Base-by-base conservation (phyloP, 139 green algal genomes). In the Haematococcus sp. region DNA sequence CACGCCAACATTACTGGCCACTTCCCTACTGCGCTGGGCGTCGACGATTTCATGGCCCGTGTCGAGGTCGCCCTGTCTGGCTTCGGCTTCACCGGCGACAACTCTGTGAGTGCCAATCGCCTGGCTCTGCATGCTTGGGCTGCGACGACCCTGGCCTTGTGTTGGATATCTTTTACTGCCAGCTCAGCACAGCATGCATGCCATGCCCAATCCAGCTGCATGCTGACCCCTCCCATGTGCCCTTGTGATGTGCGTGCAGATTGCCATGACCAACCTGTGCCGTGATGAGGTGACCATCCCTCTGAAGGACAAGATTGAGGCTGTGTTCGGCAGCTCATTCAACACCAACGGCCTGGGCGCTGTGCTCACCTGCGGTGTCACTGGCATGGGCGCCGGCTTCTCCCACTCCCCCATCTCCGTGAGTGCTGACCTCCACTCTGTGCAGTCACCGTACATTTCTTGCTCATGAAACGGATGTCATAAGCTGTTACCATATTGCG, bases 191-290 rank as follows among this genome's bases (percentile, higher is more conserved):
- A 49, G 11, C 40, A 49, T 49, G 54, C 54, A 30, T 49, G 40
- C 40, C 40, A 49, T 49, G 40, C 40, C 40, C 40, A 49, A 19
- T 7, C 40, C 40, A 49, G 40, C 40, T 49, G 40, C 40, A 7
- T 11, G 7, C 7, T 11, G 7, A 49, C 7, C 40, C 11, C 40
- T 11, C 7, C 11, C 40, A 49, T 49, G 40, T 49, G 40, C 40
- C 11, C 7, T 49, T 49, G 40, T 11, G 7, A 7, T 49, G 49
- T n/a, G n/a, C 16, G 54, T 63, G 54, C 54, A 30, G 23, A 32
- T 78, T 87, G 88, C 88, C 58, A 88, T 93, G 78, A 87, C 84
- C 73, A 95, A 94, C 82, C 78, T 96, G 71, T 97, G 92, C 88
- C 87, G 92, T 65, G 92, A 97, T 72, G 92, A 97, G 87, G 83